phyloP scores from a whole-genome alignment of 345 rosid genomes.

The Lepidium aucheri region DNA sequence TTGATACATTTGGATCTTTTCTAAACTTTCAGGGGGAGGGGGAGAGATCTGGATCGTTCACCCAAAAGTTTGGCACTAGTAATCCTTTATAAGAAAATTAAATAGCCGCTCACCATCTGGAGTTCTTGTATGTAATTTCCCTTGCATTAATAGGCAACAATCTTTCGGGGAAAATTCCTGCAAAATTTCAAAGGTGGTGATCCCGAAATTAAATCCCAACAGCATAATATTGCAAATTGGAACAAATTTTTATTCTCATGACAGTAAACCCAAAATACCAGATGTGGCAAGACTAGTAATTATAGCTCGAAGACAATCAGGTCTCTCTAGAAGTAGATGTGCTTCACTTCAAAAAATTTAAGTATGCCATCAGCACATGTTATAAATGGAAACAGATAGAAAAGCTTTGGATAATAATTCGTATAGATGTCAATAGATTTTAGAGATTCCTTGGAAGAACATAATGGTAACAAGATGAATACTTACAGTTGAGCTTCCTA shows the following conservation, averaged over 20 bases:
- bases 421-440: neutral
- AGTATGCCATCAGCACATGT: conserved; percentile 36
- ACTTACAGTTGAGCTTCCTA: conserved; percentile 39
- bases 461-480: conserved; percentile 29
- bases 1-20: too few species aligned
- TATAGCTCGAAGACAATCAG: conserved; percentile 95
- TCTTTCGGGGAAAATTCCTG: conserved; percentile 95
- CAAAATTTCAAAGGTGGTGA: conserved; percentile 10
- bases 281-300: conserved; percentile 90
- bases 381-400: conserved; percentile 15
- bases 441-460: conserved; percentile 7
- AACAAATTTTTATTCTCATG: neutral
- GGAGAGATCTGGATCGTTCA: too few species aligned
- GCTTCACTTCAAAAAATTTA: conserved; percentile 71
- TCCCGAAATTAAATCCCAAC: neutral
- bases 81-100: neutral
- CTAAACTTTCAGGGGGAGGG: too few species aligned
- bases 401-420: neutral
- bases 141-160: conserved; percentile 72
- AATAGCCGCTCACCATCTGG: conserved; percentile 45
- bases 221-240: neutral
- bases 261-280: conserved; percentile 38
- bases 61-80: neutral
- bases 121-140: conserved; percentile 90
- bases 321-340: conserved; percentile 95